Base-by-base conservation (phyloP, 208 protist species). In the Acanthamoeba quina region DNA sequence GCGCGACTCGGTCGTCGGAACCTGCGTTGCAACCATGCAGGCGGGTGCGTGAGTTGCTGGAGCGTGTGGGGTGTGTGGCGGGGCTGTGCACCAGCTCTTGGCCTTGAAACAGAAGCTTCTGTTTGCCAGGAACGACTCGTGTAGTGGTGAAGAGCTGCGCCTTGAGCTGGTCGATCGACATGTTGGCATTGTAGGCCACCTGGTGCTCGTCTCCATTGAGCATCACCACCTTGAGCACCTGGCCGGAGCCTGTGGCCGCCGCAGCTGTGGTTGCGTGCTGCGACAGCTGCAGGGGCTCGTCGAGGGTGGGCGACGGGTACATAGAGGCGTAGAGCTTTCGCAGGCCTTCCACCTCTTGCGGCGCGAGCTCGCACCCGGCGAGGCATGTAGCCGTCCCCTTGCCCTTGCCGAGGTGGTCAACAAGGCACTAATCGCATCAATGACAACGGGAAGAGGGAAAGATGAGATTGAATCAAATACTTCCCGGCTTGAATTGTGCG, bases 101-200 rank as follows among this genome's bases (percentile, higher is more conserved):
- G 68, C 68, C 68, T 31, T 76, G 68, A 41, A 44, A 76, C 13
- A 76, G 68, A 41, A 76, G 68, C 68, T 76, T 76, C 68, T 76
- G 68, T 76, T 76, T 76, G 68, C 68, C 68, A 76, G 68, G 31
- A 76, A 41, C 31, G 9, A 76, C 68, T 31, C 19, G 31, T 26
- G 68, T 76, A 17, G 31, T 24, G 31, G 29, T 76, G 31, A 44
- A 41, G 29, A 76, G 68, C 34, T 76, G 31, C 5, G 68, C 4
- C 29, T 76, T 31, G 68, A 76, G 68, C 34, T 76, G 68, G 68
- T 76, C 34, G 68, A 76, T 41, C 29, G 29, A 17, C 68, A 76
- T 76, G 34, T 31, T 44, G 5, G 15, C 31, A 7, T 41, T 76
- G 68, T 76, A 76, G 68, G 34, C 19, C 68, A 76, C 29, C 19